Evolutionary conservation across 1,284 basidiomycete species (phyloP), one percentile per base, ranked within the genome.

Genomic region (Cryptococcus neoformans): DNA sequence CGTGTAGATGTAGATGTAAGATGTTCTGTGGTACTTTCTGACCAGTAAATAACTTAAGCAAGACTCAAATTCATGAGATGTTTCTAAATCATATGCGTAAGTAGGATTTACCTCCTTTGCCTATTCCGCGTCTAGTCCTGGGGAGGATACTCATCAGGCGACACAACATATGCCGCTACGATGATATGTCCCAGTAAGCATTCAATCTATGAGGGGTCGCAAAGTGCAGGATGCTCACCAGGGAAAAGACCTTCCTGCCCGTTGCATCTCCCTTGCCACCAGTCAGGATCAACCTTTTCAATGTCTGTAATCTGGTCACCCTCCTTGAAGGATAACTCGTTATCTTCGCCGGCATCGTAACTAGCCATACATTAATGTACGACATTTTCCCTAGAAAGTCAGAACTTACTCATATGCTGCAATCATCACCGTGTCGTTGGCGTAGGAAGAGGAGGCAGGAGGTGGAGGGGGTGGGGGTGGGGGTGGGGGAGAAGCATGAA

Each of bases 341-440:
- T 94, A 64, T 92, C 90, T 71, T 95, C 92, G 0, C 84, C 84
- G 0, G 90, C 89, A 11, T 89, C 88, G 67, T 94, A 93, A 63
- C 87, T 90, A 60, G 3, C 7, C n/a, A 54, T 8, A 44, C 5
- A 49, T 37, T 34, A 21, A 35, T 54, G 42, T 38, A 45, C 28
- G 6, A 8, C 21, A 11, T 49, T 21, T 38, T 38, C 14, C 5
- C 17, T 9, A 16, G 35, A 11, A 37, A 28, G 47, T 12, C 10
- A 42, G 35, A 16, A 14, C 35, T 39, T 45, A 68, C 66, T 72
- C 72, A 54, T 73, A 73, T 41, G 65, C 61, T 5, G 70, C 72
- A 11, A 69, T 55, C 42, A 65, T 64, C 50, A 51, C 16, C 68
- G 59, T 41, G 61, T 58, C 6, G 59, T 54, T 10, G 49, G 44